A percentile compares a stretch with the other conserved stretches of the same genome.
Conservation (phyloP, 139 green algal species). For the Chlorella vulgaris region DNA sequence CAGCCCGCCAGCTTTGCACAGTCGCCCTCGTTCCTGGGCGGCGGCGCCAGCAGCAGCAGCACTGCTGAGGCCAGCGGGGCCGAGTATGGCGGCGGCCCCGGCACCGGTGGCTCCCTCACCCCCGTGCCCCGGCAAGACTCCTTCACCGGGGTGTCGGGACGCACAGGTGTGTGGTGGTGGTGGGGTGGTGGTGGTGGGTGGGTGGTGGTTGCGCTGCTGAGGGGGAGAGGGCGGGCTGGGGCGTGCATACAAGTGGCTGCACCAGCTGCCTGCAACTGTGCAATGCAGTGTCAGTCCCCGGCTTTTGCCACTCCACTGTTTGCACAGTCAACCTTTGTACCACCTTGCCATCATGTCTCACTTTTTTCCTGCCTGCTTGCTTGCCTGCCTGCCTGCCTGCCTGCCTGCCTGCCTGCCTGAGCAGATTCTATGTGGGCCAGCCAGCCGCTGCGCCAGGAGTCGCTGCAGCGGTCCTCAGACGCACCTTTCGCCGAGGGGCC, state of each 20-base stretch:
- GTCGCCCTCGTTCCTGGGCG: constrained; percentile 1
- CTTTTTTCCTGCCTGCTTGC: too few relatives aligned
- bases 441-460: constrained; percentile 18
- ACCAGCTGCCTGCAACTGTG: too few relatives aligned
- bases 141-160: not conserved
- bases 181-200: not conserved
- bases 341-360: too few relatives aligned
- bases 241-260: too few relatives aligned
- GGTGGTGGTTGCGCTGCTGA: not conserved
- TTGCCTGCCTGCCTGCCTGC: too few relatives aligned
- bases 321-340: too few relatives aligned
- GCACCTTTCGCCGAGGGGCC: not conserved
- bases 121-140: constrained; percentile 21
- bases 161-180: constrained; percentile 19
- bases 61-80: not conserved
- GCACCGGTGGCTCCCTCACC: constrained; percentile 11
- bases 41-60: not conserved
- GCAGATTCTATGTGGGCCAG: constrained; percentile 27
- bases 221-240: not conserved
- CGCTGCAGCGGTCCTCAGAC: not conserved
- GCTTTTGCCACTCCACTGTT: too few relatives aligned
- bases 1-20: constrained; percentile 24
- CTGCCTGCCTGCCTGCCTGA: not conserved
- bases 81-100: not conserved
- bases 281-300: too few relatives aligned